These are phyloP conservation scores for Fraxinus nigra DNA, from an alignment of 305 asterid species.

Conservation along the genomic window DNA sequence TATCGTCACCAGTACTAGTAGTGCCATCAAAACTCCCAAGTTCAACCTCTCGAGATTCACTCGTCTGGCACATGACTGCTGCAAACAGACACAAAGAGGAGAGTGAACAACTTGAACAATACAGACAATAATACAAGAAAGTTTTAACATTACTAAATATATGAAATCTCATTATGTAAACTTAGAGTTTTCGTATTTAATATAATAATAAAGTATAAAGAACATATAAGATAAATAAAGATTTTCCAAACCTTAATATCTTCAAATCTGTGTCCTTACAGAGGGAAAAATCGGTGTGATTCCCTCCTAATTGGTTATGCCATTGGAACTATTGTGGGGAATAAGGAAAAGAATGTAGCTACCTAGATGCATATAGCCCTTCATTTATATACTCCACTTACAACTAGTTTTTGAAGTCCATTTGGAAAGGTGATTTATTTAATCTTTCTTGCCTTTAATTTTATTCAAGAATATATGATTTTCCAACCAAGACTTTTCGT, in stretches of 20 bases:
- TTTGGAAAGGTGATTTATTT: constrained; percentile 19
- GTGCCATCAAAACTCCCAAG: constrained; percentile 24
- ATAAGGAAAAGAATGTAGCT: constrained; percentile 14
- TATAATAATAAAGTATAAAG: background rate
- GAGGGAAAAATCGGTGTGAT: constrained; percentile 6
- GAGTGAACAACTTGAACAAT: constrained; percentile 11
- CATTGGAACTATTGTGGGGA: background rate
- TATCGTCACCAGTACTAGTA: background rate
- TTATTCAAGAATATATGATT: background rate
- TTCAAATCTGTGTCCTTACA: constrained; percentile 21
- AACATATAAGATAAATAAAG: constrained; percentile 18
- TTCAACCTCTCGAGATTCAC: constrained; percentile 45
- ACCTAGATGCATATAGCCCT: background rate
- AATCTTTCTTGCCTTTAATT: background rate
- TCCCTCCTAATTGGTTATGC: background rate
- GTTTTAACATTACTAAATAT: background rate
- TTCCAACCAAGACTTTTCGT: background rate
- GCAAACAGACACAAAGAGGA: background rate
- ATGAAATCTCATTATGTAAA: background rate
- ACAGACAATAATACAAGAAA: constrained; percentile 21
- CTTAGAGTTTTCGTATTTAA: constrained; percentile 1
- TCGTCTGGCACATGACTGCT: constrained; percentile 50
- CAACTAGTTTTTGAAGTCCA: constrained; percentile 4
- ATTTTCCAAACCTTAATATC: constrained; percentile 33
- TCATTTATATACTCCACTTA: background rate